Percentiles rank a stretch among this genome's conserved stretches.
These are phyloP conservation scores for Rubia yunnanensis DNA, from an alignment of 257 asterid genomes.

Conservation along the genomic window DNA sequence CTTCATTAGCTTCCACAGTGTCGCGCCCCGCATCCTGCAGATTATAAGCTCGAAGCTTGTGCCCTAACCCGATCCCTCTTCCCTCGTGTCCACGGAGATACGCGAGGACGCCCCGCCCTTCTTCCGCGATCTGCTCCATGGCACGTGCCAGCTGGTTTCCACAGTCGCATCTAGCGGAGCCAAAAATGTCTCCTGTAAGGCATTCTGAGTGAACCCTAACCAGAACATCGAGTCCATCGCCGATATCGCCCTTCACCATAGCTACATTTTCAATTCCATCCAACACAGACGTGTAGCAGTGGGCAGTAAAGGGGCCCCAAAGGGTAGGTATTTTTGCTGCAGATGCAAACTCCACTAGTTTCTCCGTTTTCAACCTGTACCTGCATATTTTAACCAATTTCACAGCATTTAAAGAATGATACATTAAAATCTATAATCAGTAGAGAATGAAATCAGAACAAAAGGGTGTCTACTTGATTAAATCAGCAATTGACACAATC, in stretches of 20 bases:
- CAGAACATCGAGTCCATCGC: slow-evolving; percentile 77
- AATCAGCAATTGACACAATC: slow-evolving; percentile 75
- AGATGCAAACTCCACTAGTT: slow-evolving; percentile 75
- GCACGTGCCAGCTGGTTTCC: slow-evolving; percentile 84
- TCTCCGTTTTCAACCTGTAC: slow-evolving; percentile 82
- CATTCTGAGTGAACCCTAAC: slow-evolving; percentile 97
- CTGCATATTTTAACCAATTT: slow-evolving; percentile 36
- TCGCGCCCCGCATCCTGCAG: slow-evolving; percentile 95
- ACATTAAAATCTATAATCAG: no score
- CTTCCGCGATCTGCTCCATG: slow-evolving; percentile 88
- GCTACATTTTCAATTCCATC: slow-evolving; percentile 96
- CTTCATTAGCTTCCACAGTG: slow-evolving; percentile 94
- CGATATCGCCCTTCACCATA: slow-evolving; percentile 98
- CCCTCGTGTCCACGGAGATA: slow-evolving; percentile 99
- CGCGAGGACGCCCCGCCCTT: slow-evolving; percentile 78
- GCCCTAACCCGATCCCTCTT: slow-evolving; percentile 94
- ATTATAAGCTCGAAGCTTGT: slow-evolving; percentile 88
- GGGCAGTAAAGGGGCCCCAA: slow-evolving; percentile 90
- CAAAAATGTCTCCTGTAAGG: slow-evolving; percentile 94
- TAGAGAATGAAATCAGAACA: no score
- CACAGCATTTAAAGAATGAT: slow-evolving; percentile 4
- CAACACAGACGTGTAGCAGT: slow-evolving; percentile 72
- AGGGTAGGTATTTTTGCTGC: slow-evolving; percentile 86
- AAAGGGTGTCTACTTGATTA: slow-evolving; percentile 50
- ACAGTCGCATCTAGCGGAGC: slow-evolving; percentile 94